Evolutionary conservation across 768 basidiomycete genomes (phyloP).

Genomic region (Russula brevipes): DNA sequence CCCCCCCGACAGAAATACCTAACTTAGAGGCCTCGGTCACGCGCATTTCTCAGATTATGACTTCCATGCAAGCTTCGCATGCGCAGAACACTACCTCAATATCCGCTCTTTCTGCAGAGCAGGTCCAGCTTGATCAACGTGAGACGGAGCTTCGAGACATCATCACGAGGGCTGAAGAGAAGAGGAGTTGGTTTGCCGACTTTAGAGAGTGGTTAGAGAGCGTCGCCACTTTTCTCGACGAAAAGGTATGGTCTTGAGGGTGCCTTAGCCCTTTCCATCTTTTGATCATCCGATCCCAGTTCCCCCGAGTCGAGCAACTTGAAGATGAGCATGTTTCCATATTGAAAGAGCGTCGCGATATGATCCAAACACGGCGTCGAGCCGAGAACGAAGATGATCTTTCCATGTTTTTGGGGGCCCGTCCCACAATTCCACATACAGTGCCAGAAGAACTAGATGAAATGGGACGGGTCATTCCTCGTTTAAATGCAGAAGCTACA

Average conservation of each 20-base stretch:
- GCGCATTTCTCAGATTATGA: slow-evolving; percentile 55
- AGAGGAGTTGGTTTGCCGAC: slow-evolving; percentile 74
- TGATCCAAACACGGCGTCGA: slow-evolving; percentile 62
- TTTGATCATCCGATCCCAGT: slow-evolving; percentile 42
- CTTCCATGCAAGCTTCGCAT: slow-evolving; percentile 63
- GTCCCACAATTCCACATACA: slow-evolving; percentile 32
- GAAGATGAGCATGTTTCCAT: slow-evolving; percentile 72
- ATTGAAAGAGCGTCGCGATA: slow-evolving; percentile 64
- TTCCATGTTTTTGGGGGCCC: slow-evolving; percentile 56
- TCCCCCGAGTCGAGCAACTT: slow-evolving; percentile 68
- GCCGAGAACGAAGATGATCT: slow-evolving; percentile 81
- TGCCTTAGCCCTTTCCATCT: not conserved
- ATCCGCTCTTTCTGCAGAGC: slow-evolving; percentile 54
- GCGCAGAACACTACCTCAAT: slow-evolving; percentile 53
- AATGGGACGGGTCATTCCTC: slow-evolving; percentile 48
- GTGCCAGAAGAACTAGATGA: slow-evolving; percentile 54
- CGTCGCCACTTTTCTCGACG: slow-evolving; percentile 80
- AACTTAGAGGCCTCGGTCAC: slow-evolving; percentile 55
- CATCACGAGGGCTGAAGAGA: slow-evolving; percentile 68
- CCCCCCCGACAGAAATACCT: slow-evolving; percentile 57
- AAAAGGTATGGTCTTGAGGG: slow-evolving; percentile 56
- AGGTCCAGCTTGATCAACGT: slow-evolving; percentile 55
- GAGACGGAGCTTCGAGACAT: slow-evolving; percentile 72
- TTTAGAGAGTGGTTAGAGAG: slow-evolving; percentile 80
- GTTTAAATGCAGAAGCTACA: slow-evolving; percentile 41